Evolutionary conservation across 1,284 basidiomycete genomes (phyloP).

Genomic region (Puccinia triticina): DNA sequence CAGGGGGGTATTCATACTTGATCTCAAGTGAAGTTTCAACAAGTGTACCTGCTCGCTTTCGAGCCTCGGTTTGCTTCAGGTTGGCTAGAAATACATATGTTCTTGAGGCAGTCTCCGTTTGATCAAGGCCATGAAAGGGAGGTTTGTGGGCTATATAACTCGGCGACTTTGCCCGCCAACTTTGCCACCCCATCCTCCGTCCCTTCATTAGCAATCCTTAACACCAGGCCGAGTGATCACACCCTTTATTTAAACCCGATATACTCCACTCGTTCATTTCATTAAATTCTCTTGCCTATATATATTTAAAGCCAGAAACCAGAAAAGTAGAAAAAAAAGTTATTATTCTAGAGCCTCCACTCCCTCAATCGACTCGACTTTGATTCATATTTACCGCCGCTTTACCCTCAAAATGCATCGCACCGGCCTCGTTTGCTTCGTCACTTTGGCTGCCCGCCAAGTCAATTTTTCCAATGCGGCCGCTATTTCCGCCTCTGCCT

Average conservation of each 20-base stretch:
- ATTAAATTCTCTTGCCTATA: neutral
- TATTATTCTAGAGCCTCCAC: neutral
- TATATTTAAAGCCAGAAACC: neutral
- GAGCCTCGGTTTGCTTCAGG: constrained; percentile 1
- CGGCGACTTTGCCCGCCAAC: neutral
- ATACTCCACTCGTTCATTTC: neutral
- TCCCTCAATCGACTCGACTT: neutral
- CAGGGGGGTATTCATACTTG: neutral
- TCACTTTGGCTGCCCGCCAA: constrained; percentile 35
- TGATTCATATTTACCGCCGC: neutral
- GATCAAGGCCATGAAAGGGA: neutral
- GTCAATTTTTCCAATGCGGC: constrained; percentile 8
- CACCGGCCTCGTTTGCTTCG: constrained; percentile 8
- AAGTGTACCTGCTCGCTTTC: neutral
- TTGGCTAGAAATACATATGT: too few relatives aligned
- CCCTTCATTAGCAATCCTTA: constrained; percentile 7
- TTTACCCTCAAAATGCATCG: constrained; percentile 18
- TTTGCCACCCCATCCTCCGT: neutral
- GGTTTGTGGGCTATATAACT: constrained; percentile 6
- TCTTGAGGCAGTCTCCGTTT: neutral
- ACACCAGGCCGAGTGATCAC: constrained; percentile 6
- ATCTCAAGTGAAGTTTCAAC: neutral
- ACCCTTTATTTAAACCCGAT: neutral
- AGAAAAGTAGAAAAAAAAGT: neutral
- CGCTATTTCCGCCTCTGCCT: neutral